Conservation (phyloP, 78 protist genomes). For the Tieghemostelium lacteum region DNA sequence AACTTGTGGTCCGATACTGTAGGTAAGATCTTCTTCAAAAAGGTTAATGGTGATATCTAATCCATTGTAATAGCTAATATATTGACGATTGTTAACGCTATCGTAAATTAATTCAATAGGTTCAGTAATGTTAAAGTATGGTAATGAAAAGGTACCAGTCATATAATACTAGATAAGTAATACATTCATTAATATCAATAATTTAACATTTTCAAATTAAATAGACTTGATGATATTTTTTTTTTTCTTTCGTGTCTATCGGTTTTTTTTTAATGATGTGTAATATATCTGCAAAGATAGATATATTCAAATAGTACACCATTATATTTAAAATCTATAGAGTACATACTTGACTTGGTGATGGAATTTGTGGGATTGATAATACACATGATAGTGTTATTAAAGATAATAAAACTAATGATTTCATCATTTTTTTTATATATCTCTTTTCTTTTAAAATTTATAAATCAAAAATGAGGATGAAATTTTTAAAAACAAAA, state of each 20-base stretch:
- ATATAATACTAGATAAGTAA: constrained; percentile 43
- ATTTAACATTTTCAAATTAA: no score
- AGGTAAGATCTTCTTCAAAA: constrained; percentile 32
- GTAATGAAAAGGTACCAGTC: constrained; percentile 64
- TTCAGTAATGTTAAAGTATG: constrained; percentile 81
- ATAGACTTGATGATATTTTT: neutral
- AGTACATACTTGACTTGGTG: constrained; percentile 13
- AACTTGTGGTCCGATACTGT: constrained; percentile 62
- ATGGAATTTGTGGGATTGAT: constrained; percentile 22
- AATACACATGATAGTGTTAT: constrained; percentile 11
- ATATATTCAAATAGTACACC: neutral
- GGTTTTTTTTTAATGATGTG: neutral
- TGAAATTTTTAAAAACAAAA: no score
- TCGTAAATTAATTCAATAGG: constrained; percentile 77
- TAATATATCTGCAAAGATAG: neutral
- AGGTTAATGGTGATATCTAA: constrained; percentile 60
- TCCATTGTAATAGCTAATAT: constrained; percentile 73
- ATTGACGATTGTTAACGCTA: constrained; percentile 78
- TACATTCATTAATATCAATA: neutral
- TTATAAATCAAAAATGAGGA: neutral
- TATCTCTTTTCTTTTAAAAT: neutral
- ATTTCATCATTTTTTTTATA: constrained; percentile 12
- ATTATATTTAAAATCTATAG: neutral
- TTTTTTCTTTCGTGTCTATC: neutral
- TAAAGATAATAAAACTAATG: neutral